A percentile compares a stretch with the other conserved stretches of the same genome.
phyloP scores from a whole-genome alignment of 116 monocot genomes.

The Iris pallida region DNA sequence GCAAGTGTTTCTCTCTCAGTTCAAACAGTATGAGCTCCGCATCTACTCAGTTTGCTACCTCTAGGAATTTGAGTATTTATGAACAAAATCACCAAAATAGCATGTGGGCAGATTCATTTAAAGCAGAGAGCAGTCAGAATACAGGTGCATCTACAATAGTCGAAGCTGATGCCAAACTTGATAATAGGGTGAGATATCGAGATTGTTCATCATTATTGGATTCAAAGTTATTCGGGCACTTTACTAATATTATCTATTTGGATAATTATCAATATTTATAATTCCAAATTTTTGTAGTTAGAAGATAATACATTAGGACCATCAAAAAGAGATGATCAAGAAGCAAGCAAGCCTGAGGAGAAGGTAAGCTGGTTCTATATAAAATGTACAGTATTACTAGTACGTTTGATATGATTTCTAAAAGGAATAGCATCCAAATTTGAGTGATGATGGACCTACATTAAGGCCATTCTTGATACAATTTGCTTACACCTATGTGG shows the following conservation, averaged over 20 bases:
- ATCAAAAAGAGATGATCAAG: conserved; percentile 51
- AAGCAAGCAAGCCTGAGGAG: conserved; percentile 54
- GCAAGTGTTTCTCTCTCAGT: conserved; percentile 7
- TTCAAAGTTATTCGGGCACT: no score
- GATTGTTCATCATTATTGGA: no score
- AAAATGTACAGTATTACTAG: no score
- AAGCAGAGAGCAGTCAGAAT: conserved; percentile 43
- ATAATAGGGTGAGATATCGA: conserved; percentile 43
- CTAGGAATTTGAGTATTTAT: conserved; percentile 56
- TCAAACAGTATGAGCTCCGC: conserved; percentile 49
- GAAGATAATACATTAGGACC: conserved; percentile 38
- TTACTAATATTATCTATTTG: no score
- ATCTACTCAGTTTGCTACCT: conserved; percentile 55
- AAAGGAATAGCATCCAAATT: no score
- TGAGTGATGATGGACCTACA: no score
- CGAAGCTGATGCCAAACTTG: conserved; percentile 38
- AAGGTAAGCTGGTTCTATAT: conserved; percentile 56
- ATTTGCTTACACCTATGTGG: no score
- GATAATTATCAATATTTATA: background rate
- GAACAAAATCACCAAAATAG: conserved; percentile 37
- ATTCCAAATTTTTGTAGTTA: conserved; percentile 26
- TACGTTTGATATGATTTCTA: no score
- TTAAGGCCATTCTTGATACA: no score
- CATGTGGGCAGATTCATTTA: conserved; percentile 59
- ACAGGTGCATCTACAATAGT: conserved; percentile 42